phyloP scores from a whole-genome alignment of 306 rosid species.

The Malus sylvestris region DNA sequence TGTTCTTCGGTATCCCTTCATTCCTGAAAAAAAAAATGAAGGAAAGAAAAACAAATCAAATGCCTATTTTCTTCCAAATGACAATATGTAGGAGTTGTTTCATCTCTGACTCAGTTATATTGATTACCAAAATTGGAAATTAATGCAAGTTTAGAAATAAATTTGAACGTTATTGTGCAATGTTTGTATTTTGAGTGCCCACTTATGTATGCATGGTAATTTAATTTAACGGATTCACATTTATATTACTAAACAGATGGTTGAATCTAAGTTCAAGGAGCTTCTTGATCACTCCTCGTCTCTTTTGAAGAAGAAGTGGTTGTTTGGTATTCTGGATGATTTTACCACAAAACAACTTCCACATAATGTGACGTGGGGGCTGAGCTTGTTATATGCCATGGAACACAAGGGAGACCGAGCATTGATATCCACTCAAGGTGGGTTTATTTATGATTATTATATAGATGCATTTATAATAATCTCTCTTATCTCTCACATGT shows the following conservation, averaged over 20 bases:
- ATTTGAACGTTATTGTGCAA: background rate
- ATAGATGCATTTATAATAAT: background rate
- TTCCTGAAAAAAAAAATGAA: background rate
- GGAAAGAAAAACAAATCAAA: background rate
- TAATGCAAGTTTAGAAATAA: background rate
- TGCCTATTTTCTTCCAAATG: background rate
- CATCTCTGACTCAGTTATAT: background rate
- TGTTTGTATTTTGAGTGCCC: background rate
- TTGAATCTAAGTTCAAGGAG: conserved; percentile 83
- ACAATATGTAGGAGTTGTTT: background rate
- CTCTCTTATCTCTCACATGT: conserved; percentile 7
- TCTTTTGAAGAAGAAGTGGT: conserved; percentile 83
- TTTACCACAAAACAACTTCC: conserved; percentile 95
- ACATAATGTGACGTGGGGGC: conserved; percentile 96
- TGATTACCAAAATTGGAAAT: background rate
- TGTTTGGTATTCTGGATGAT: conserved; percentile 87
- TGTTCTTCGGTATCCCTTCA: background rate
- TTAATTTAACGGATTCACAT: background rate
- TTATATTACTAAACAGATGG: conserved; percentile 59
- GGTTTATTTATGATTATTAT: conserved; percentile 13
- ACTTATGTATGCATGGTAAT: background rate
- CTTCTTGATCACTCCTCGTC: conserved; percentile 65
- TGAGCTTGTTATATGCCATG: conserved; percentile 88
- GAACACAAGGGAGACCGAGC: conserved; percentile 93
- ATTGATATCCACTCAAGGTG: conserved; percentile 73